phyloP scores from a whole-genome alignment of 1,284 basidiomycete species.

The Boletus hoseneyae region DNA sequence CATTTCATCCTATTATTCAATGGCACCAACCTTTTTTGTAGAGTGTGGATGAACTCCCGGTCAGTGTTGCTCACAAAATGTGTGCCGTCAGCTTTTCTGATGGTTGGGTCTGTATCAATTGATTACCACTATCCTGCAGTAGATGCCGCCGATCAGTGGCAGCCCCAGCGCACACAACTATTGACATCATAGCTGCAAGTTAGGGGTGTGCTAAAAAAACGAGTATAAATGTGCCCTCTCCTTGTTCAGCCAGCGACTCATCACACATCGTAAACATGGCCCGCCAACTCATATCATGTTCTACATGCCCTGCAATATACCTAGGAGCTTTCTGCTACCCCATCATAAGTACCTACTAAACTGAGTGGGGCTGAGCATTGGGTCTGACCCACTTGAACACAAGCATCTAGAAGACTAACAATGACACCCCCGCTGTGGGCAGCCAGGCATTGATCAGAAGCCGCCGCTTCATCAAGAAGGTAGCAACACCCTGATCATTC shows the following conservation, averaged over 20 bases:
- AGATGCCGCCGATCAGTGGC: no score
- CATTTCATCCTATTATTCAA: no score
- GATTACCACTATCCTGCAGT: no score
- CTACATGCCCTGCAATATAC: constrained; percentile 17
- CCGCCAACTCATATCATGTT: constrained; percentile 11
- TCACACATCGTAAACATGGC: constrained; percentile 14
- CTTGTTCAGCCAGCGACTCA: no score
- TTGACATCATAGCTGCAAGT: no score
- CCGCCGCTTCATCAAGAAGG: constrained; percentile 3
- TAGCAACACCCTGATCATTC: constrained; percentile 27
- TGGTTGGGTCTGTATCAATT: constrained; percentile 26
- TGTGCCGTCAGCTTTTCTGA: constrained; percentile 24
- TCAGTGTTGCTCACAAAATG: constrained; percentile 25
- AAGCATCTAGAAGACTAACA: constrained; percentile 22
- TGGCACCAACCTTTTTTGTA: no score
- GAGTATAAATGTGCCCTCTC: no score
- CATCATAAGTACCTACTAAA: constrained; percentile 13
- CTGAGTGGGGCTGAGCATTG: not conserved
- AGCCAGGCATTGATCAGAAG: constrained; percentile 11
- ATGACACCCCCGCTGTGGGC: constrained; percentile 16
- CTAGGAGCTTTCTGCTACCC: constrained; percentile 4
- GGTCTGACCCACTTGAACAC: constrained; percentile 4
- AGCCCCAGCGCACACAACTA: no score
- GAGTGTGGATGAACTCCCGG: constrained; percentile 26
- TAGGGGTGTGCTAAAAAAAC: no score